Percentiles rank a stretch among this genome's conserved stretches.
Conservation (phyloP, 164 flowering plant genomes). For the Euptelea pleiosperma region DNA sequence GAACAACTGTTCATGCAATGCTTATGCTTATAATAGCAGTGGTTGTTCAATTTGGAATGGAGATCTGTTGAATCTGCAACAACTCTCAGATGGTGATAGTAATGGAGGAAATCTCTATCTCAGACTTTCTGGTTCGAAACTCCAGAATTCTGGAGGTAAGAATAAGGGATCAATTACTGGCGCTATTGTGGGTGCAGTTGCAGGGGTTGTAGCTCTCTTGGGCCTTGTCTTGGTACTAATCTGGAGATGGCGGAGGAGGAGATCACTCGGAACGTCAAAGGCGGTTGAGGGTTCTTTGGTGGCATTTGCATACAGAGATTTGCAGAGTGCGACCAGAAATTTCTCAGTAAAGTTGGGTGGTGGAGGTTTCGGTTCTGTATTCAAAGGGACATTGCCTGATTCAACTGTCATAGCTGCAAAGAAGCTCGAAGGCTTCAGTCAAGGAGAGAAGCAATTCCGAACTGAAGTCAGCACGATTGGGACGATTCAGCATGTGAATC, state of each 20-base stretch:
- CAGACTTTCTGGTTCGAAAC: no score
- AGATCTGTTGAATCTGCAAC: no score
- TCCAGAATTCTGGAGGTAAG: not conserved
- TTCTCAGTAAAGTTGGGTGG: conserved; percentile 51
- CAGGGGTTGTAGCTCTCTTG: conserved; percentile 8
- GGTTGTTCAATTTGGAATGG: no score
- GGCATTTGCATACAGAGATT: conserved; percentile 37
- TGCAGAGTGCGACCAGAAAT: conserved; percentile 44
- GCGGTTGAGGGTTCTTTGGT: conserved; percentile 38
- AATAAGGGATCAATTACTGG: conserved; percentile 12
- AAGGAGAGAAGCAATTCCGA: conserved; percentile 60
- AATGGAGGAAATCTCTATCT: no score
- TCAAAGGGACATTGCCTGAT: conserved; percentile 45
- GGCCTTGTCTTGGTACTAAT: conserved; percentile 11
- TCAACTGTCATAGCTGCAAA: conserved; percentile 47
- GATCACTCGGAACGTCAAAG: conserved; percentile 3
- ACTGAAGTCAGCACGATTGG: conserved; percentile 55
- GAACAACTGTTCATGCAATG: no score
- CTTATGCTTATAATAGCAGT: no score
- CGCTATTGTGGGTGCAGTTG: conserved; percentile 14
- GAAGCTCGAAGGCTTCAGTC: conserved; percentile 44
- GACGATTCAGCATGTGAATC: conserved; percentile 52
- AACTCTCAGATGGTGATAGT: no score
- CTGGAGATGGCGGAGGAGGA: conserved; percentile 16
- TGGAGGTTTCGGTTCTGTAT: conserved; percentile 65